These are phyloP conservation scores for Simplicillium aogashimaense DNA, from an alignment of 2,329 filamentous ascomycete genomes.

Conservation along the genomic window DNA sequence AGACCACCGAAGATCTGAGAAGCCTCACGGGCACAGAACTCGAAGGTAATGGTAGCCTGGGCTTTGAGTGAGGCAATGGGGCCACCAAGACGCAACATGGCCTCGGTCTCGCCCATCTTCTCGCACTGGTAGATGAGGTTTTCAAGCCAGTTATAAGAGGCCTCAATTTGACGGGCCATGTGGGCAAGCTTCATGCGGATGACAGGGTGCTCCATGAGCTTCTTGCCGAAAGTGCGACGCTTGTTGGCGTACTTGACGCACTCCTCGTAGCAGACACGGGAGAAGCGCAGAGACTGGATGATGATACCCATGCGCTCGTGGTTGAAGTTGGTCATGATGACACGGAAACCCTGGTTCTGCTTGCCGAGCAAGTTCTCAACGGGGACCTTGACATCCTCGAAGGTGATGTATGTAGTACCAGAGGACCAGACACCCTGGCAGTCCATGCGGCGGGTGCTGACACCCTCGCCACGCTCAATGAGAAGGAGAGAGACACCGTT, in stretches of 20 bases:
- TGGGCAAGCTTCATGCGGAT: slow-evolving; percentile 96
- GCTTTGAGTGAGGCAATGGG: slow-evolving; percentile 92
- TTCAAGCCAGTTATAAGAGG: slow-evolving; percentile 94
- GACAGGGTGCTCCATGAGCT: slow-evolving; percentile 91
- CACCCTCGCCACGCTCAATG: slow-evolving; percentile 83
- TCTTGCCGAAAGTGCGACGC: slow-evolving; percentile 92
- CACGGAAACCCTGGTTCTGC: slow-evolving; percentile 96
- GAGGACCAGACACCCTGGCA: slow-evolving; percentile 95
- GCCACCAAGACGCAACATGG: slow-evolving; percentile 90
- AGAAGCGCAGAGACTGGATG: slow-evolving; percentile 93
- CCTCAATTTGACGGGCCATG: slow-evolving; percentile 97
- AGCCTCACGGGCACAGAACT: slow-evolving; percentile 94
- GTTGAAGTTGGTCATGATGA: slow-evolving; percentile 99
- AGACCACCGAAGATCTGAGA: slow-evolving; percentile 95
- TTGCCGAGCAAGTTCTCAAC: slow-evolving; percentile 99
- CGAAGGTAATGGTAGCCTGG: slow-evolving; percentile 86
- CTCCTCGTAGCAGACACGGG: slow-evolving; percentile 94
- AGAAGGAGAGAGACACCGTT: slow-evolving; percentile 84
- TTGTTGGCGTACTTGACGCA: slow-evolving; percentile 96
- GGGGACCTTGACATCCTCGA: slow-evolving; percentile 97
- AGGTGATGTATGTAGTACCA: slow-evolving; percentile 94
- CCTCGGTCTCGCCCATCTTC: slow-evolving; percentile 88
- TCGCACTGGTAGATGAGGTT: slow-evolving; percentile 88
- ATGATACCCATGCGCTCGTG: slow-evolving; percentile 98
- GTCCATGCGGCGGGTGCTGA: slow-evolving; percentile 92